phyloP scores from a whole-genome alignment of 305 asterid species.

The Nicotiana rustica region DNA sequence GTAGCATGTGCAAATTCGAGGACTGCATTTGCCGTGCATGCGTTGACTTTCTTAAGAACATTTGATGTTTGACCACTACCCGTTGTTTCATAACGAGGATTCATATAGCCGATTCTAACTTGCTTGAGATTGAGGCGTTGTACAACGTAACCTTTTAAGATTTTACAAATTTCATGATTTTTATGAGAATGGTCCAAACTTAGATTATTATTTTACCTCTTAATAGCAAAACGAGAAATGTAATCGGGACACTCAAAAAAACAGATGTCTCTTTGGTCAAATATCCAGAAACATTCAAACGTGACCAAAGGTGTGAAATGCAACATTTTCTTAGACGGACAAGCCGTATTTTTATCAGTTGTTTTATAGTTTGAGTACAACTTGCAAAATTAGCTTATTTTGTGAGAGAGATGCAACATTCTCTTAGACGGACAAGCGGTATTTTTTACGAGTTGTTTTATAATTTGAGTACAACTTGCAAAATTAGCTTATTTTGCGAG shows the following conservation, averaged over 20 bases:
- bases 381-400: neutral
- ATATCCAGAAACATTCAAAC: neutral
- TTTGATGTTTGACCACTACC: neutral
- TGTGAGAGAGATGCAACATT: neutral
- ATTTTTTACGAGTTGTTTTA: too few species aligned
- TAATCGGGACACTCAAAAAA: neutral
- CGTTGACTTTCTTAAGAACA: slow-evolving; percentile 49
- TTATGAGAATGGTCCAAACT: neutral
- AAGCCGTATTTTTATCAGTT: too few species aligned
- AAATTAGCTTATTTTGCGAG: neutral
- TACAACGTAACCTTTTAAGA: neutral
- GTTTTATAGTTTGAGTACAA: neutral
- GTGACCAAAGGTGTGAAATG: neutral
- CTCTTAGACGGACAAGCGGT: neutral
- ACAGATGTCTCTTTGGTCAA: neutral
- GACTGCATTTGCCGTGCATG: slow-evolving; percentile 58
- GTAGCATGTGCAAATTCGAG: slow-evolving; percentile 49
- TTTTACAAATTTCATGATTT: neutral
- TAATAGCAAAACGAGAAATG: neutral
- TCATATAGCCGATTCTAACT: neutral
- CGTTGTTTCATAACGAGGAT: neutral
- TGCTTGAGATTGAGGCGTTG: neutral
- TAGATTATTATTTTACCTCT: neutral
- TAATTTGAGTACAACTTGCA: neutral
- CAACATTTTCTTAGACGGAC: neutral